Base-by-base conservation (phyloP, 2,329 filamentous ascomycete species). In the Curvularia verruculosa region DNA sequence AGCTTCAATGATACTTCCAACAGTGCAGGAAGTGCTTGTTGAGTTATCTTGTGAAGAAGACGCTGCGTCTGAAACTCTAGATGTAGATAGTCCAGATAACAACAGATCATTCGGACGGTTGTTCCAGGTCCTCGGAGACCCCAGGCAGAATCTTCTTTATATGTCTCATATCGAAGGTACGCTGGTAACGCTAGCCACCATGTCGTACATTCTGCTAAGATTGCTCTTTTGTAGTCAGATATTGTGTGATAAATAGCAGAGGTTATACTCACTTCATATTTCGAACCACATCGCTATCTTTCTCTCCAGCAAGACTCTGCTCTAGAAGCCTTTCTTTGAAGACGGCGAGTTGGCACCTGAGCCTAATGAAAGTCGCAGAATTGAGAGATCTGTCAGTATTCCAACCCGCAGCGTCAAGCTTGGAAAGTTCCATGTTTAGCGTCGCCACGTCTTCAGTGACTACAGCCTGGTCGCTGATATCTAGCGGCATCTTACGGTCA, bases 51-150 rank as follows among this genome's bases (percentile, higher is more conserved):
- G 26, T 73, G 70, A 13, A 75, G 61, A 4, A 76, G 64, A 2
- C 73, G 60, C 48, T 75, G 73, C 5, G 71, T 71, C 29, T 71
- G 69, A 52, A 75, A 75, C 36, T 73, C 70, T 26, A 66, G 66
- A 36, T 76, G 69, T 2, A 75, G 59, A 51, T 71, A 71, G 36
- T 76, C 73, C 36, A 76, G 67, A 40, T 76, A 76, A n/a, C 61
- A 57, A 5, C 65, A 59, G 12, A 75, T 65, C 49, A 75, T 64
- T 8, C 69, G 68, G 1, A 75, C 52, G 5, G 71, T 60, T 12
- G 66, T 52, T 13, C 55, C 54, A 1, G 71, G 61, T 19, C 66
- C 64, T n/a, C 72, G 57, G 12, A 56, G 61, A 8, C 56, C 52
- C 72, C 73, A 75, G 19, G 67, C 70, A 2, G 59, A 58, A 26